Percentiles rank a stretch among this genome's conserved stretches.
Conservation (phyloP, 345 rosid genomes). For the Citrus trifoliata region DNA sequence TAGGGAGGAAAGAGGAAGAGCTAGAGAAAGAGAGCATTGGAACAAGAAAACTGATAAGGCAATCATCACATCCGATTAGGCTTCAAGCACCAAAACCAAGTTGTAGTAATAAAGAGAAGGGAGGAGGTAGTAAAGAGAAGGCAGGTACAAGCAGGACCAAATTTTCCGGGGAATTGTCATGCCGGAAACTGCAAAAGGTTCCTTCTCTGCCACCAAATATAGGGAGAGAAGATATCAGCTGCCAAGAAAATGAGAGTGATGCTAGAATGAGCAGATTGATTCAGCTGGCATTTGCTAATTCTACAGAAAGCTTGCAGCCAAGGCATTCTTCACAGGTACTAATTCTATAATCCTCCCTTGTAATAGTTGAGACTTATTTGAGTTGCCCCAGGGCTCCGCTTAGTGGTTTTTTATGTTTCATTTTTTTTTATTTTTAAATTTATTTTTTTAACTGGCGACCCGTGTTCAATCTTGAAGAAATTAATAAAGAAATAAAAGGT, state of each 20-base stretch:
- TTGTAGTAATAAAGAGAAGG: conserved; percentile 4
- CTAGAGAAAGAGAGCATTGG: conserved; percentile 21
- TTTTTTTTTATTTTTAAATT: no score
- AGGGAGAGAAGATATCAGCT: conserved; percentile 18
- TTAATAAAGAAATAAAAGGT: not conserved
- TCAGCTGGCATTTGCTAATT: conserved; percentile 44
- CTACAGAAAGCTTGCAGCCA: conserved; percentile 20
- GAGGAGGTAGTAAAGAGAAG: conserved; percentile 8
- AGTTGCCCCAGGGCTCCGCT: no score
- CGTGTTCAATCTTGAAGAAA: no score
- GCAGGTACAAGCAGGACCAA: conserved; percentile 12
- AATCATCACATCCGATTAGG: conserved; percentile 39
- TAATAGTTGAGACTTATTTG: not conserved
- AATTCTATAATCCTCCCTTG: not conserved
- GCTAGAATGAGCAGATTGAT: conserved; percentile 60
- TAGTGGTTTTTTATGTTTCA: no score
- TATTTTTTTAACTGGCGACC: no score
- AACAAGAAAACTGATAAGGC: conserved; percentile 31
- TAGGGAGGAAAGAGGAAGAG: conserved; percentile 22
- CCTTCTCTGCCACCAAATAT: conserved; percentile 49
- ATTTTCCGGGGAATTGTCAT: not conserved
- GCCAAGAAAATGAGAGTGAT: conserved; percentile 42
- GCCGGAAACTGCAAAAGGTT: conserved; percentile 32
- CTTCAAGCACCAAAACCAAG: conserved; percentile 23
- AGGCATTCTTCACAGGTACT: conserved; percentile 35